A percentile compares a stretch with the other conserved stretches of the same genome.
Conservation (phyloP, 805 yeast species). For the Lachancea dasiensis region DNA sequence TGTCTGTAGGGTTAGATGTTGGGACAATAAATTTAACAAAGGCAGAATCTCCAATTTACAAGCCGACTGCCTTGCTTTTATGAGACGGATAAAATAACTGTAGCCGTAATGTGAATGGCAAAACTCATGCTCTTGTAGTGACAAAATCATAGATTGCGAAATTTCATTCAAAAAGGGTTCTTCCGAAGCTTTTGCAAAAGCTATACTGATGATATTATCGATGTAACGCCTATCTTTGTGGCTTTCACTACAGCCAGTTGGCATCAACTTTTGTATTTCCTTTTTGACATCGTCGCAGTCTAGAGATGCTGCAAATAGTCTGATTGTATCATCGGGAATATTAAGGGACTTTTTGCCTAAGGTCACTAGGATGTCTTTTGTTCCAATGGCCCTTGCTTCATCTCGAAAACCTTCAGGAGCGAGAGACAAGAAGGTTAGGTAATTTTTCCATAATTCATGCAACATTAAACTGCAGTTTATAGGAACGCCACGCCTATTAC, state of each 20-base stretch:
- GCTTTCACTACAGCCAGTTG: slow-evolving; percentile 6
- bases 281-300: slow-evolving; percentile 14
- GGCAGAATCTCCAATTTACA: slow-evolving; percentile 28
- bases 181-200: neutral
- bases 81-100: slow-evolving; percentile 23
- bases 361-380: slow-evolving; percentile 14
- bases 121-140: slow-evolving; percentile 20
- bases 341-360: slow-evolving; percentile 15
- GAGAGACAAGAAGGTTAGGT: slow-evolving; percentile 18
- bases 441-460: slow-evolving; percentile 29
- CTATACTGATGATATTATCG: slow-evolving; percentile 3
- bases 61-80: slow-evolving; percentile 19
- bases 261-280: slow-evolving; percentile 10
- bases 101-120: slow-evolving; percentile 25
- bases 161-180: slow-evolving; percentile 1
- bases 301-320: slow-evolving; percentile 16
- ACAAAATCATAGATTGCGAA: neutral
- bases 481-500: slow-evolving; percentile 27
- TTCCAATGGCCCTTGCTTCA: neutral
- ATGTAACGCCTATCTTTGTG: slow-evolving; percentile 7
- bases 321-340: slow-evolving; percentile 17
- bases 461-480: slow-evolving; percentile 30
- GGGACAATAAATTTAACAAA: slow-evolving; percentile 34
- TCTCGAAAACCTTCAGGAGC: slow-evolving; percentile 2
- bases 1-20: slow-evolving; percentile 27